These are phyloP conservation scores for Puccinia horiana DNA, from an alignment of 1,284 basidiomycete species.

Conservation along the genomic window DNA sequence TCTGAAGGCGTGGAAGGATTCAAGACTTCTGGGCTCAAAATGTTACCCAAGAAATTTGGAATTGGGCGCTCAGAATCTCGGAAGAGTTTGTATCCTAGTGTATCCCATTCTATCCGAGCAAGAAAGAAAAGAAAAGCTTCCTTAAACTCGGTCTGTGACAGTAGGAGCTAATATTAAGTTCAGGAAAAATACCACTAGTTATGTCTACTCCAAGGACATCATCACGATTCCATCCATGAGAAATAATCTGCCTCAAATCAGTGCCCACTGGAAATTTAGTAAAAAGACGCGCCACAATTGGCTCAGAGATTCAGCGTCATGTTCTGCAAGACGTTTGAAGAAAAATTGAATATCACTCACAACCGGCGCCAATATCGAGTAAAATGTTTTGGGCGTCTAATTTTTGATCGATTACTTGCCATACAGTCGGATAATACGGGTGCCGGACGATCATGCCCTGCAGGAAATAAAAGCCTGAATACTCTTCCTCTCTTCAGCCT, in stretches of 20 bases:
- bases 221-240: constrained; percentile 29
- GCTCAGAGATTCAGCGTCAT: not conserved
- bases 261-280: constrained; percentile 26
- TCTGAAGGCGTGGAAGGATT: not conserved
- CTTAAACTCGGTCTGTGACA: not conserved
- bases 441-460: constrained; percentile 10
- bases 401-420: not conserved
- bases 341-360: not conserved
- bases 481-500: not conserved
- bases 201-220: constrained; percentile 23
- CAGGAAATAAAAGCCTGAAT: constrained; percentile 36
- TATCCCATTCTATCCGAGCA: constrained; percentile 8
- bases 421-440: not conserved
- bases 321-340: not conserved
- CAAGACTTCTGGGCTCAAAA: constrained; percentile 8
- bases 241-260: constrained; percentile 28
- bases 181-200: constrained; percentile 4
- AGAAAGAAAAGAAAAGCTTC: not conserved
- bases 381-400: constrained; percentile 18
- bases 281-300: not conserved
- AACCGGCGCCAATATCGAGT: constrained; percentile 13
- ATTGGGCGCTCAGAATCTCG: constrained; percentile 15
- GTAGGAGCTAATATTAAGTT: not conserved
- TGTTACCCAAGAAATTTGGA: constrained; percentile 26
- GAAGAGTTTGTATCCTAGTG: constrained; percentile 26